A percentile compares a stretch with the other conserved stretches of the same genome.
Evolutionary conservation across 2,329 filamentous ascomycete genomes (phyloP).

Genomic region (Calonectria crousiana): DNA sequence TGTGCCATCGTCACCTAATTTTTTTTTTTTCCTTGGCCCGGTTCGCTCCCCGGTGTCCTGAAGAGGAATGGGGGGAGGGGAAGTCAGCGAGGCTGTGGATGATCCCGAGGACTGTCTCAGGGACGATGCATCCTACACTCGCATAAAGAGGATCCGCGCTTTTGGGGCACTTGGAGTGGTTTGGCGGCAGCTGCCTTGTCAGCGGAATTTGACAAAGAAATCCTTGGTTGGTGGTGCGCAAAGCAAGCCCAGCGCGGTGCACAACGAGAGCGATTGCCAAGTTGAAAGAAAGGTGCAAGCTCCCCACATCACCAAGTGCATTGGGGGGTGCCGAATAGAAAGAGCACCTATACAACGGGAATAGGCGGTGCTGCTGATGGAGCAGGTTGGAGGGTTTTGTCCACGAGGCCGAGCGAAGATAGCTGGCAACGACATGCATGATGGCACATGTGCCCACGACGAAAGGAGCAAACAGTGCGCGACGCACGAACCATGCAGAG

Average conservation of each 20-base stretch:
- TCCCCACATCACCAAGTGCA: background rate
- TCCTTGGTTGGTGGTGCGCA: background rate
- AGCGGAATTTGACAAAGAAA: background rate
- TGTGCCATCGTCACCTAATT: conserved; percentile 20
- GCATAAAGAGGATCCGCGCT: conserved; percentile 33
- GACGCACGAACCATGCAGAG: conserved; percentile 3
- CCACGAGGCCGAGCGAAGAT: background rate
- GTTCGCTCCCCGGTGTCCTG: conserved; percentile 35
- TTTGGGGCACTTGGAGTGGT: background rate
- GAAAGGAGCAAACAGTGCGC: conserved; percentile 26
- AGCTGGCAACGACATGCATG: background rate
- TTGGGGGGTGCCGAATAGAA: background rate
- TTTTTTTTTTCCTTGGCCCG: background rate
- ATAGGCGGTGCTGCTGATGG: background rate
- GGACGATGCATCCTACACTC: conserved; percentile 34
- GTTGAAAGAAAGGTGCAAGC: conserved; percentile 4
- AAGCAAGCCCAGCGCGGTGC: background rate
- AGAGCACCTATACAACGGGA: background rate
- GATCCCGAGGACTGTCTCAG: conserved; percentile 25
- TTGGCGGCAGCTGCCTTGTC: conserved; percentile 22
- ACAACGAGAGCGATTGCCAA: background rate
- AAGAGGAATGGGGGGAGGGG: conserved; percentile 31
- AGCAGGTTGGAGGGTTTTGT: background rate
- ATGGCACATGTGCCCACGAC: conserved; percentile 17
- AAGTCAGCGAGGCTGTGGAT: conserved; percentile 22